phyloP scores from a whole-genome alignment of 2,329 filamentous ascomycete genomes.

The Talaromyces rugulosus region DNA sequence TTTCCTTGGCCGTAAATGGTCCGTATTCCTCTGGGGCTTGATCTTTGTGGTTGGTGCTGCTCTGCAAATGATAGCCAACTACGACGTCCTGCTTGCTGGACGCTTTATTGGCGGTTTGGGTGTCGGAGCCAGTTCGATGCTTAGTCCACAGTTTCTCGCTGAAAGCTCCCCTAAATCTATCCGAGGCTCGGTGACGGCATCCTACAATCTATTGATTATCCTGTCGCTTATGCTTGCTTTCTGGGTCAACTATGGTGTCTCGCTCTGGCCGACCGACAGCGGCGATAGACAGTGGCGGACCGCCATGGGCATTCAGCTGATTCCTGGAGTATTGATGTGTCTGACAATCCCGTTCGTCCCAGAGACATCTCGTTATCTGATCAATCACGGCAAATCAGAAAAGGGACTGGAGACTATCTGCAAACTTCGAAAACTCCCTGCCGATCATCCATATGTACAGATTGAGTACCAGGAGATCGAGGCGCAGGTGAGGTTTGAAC shows the following conservation, averaged over 20 bases:
- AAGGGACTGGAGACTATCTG: constrained; percentile 34
- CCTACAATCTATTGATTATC: constrained; percentile 40
- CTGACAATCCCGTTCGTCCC: constrained; percentile 32
- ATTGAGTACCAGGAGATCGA: constrained; percentile 37
- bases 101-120: constrained; percentile 34
- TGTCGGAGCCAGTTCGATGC: constrained; percentile 35
- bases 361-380: constrained; percentile 33
- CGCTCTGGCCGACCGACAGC: constrained; percentile 17
- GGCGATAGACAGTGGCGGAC: constrained; percentile 34
- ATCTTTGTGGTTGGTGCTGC: constrained; percentile 31
- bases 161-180: constrained; percentile 41
- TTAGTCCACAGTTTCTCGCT: constrained; percentile 38
- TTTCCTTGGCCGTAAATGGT: constrained; percentile 33
- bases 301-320: constrained; percentile 35
- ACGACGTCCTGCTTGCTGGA: constrained; percentile 34
- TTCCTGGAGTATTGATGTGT: constrained; percentile 35
- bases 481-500: constrained; percentile 31
- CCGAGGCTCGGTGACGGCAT: constrained; percentile 37
- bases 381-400: constrained; percentile 33
- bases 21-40: constrained; percentile 27
- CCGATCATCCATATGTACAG: constrained; percentile 35
- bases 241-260: constrained; percentile 27
- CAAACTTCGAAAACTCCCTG: constrained; percentile 35
- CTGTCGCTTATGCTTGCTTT: constrained; percentile 30
- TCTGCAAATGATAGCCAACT: constrained; percentile 34